A percentile compares a stretch with the other conserved stretches of the same genome.
phyloP scores from a whole-genome alignment of 2,329 filamentous ascomycete species.

The Proliferodiscus dingleyae region DNA sequence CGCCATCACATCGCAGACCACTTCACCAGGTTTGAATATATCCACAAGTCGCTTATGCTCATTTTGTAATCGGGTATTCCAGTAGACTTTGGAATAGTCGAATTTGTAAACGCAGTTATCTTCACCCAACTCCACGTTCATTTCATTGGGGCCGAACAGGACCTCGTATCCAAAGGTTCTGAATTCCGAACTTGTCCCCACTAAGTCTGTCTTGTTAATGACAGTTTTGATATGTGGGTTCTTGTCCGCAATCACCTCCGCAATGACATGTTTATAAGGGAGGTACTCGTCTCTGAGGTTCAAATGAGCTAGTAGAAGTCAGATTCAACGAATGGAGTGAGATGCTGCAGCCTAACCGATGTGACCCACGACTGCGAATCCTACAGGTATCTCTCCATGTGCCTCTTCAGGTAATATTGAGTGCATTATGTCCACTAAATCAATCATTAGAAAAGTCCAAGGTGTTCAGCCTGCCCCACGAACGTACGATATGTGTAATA shows the following conservation, averaged over 20 bases:
- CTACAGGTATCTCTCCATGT: conserved; percentile 74
- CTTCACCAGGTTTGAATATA: conserved; percentile 76
- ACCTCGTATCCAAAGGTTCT: conserved; percentile 92
- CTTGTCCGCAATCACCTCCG: conserved; percentile 83
- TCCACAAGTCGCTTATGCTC: conserved; percentile 80
- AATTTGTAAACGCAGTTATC: conserved; percentile 84
- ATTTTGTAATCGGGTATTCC: conserved; percentile 87
- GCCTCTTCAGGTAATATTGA: conserved; percentile 76
- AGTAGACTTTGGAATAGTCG: conserved; percentile 95
- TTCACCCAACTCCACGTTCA: conserved; percentile 79
- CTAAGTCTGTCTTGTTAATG: conserved; percentile 91
- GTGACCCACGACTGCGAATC: conserved; percentile 86
- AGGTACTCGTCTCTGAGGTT: conserved; percentile 81
- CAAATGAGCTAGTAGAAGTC: conserved; percentile 61
- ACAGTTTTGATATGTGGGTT: conserved; percentile 78
- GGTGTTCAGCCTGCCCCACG: not conserved
- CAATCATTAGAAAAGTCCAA: conserved; percentile 6
- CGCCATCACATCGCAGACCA: conserved; percentile 94
- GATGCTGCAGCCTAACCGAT: conserved; percentile 54
- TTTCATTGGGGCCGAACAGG: conserved; percentile 72
- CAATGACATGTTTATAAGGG: conserved; percentile 82
- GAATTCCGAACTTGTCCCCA: conserved; percentile 80
- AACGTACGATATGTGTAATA: conserved; percentile 76
- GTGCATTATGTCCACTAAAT: conserved; percentile 63
- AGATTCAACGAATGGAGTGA: conserved; percentile 16